A percentile compares a stretch with the other conserved stretches of the same genome.
Conservation (phyloP, 1,139 yeast species). For the Suhomyces bokatorum region DNA sequence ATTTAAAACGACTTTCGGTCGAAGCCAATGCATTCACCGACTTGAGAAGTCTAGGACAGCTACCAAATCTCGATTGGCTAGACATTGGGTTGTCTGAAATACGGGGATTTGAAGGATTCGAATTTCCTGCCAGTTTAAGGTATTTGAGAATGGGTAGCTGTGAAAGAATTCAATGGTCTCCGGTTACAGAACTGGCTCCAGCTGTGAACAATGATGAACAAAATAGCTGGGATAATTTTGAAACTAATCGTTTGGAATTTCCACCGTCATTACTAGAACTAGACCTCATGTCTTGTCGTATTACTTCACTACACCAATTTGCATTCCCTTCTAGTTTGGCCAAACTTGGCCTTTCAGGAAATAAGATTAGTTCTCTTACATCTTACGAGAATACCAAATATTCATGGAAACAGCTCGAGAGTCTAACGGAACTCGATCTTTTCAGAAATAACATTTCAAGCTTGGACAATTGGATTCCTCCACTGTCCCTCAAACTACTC, state of each 20-base stretch:
- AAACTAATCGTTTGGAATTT: constrained; percentile 17
- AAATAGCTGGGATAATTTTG: background rate
- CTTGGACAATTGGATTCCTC: constrained; percentile 28
- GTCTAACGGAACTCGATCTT: constrained; percentile 27
- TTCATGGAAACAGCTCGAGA: constrained; percentile 27
- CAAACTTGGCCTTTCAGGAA: constrained; percentile 26
- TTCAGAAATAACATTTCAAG: constrained; percentile 23
- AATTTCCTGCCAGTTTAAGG: constrained; percentile 17
- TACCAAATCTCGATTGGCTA: constrained; percentile 22
- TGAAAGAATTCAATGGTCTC: constrained; percentile 12
- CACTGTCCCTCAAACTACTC: constrained; percentile 23
- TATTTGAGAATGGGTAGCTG: constrained; percentile 20
- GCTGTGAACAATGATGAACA: background rate
- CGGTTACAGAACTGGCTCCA: too few relatives aligned
- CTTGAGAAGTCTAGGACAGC: constrained; percentile 18
- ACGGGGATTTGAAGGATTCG: background rate
- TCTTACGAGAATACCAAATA: constrained; percentile 18
- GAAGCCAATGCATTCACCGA: constrained; percentile 27
- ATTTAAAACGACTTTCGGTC: constrained; percentile 25
- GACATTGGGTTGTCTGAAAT: constrained; percentile 5
- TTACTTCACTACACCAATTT: constrained; percentile 22
- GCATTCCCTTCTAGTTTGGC: constrained; percentile 29
- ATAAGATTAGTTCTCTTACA: constrained; percentile 18
- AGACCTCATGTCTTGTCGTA: constrained; percentile 26
- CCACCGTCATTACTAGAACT: constrained; percentile 21